Evolutionary conservation across 2,329 filamentous ascomycete species (phyloP), one percentile per base, ranked within the genome.

Genomic region (Colletotrichum tropicale): DNA sequence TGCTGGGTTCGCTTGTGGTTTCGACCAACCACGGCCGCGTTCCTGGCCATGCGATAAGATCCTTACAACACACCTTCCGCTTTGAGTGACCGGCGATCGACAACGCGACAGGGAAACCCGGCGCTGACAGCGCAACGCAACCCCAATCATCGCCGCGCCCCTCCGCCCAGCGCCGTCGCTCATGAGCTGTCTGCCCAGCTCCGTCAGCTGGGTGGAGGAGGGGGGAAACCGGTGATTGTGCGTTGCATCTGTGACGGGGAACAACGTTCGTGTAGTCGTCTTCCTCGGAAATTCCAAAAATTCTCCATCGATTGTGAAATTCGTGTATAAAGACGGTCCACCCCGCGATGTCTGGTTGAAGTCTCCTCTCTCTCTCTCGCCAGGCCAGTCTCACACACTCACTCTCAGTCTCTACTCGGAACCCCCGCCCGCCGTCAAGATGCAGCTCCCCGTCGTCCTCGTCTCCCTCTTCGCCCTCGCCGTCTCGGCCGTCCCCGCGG

Each of bases 1-100:
- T 21, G 43, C 43, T 52, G 43, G n/a, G 43, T 52, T 52, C 43
- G n/a, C 43, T 52, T 52, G 43, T 7, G 43, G 12, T 52, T 52
- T 16, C 71, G 68, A 62, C 75, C 75, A 77, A 77, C 75, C 75
- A 71, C 68, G 36, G 52, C 43, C 30, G 58, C 43, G 69, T 75
- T 70, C 72, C 75, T 76, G 69, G 43, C 52, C 75, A 76, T 76
- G 76, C 68, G 73, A 76, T 76, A 76, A 73, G 73, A 58, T 70
- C 56, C 30, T 26, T 26, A 26, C 24, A 71, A 48, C n/a, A 66
- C 68, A 76, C 73, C 61, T 77, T 77, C 69, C 69, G 61, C 61
- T 48, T 72, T 73, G 21, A 66, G 66, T 21, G 70, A 65, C 62
- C 55, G 66, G 55, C 26, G 61, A 76, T 76, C 38, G 73, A 66